Evolutionary conservation across 257 asterid species (phyloP).

Genomic region (Solanum virginianum): DNA sequence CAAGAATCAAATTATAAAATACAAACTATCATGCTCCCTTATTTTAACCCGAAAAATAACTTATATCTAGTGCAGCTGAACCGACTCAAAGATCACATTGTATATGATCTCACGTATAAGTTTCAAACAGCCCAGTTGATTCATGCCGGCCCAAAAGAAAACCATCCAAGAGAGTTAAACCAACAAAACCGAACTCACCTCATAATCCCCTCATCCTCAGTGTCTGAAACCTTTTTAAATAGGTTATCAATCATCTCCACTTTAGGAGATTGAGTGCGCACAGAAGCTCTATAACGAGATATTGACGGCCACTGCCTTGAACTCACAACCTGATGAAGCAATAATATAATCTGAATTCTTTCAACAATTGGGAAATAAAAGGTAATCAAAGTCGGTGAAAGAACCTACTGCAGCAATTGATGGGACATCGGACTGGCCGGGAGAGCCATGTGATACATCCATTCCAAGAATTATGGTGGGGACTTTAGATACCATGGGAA

Average conservation of each 20-base stretch:
- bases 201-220: conserved; percentile 75
- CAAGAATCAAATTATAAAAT: background rate
- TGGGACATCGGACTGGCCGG: conserved; percentile 89
- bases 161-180: background rate
- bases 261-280: conserved; percentile 85
- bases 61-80: background rate
- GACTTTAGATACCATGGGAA: conserved; percentile 57
- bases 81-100: background rate
- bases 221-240: conserved; percentile 53
- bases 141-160: background rate
- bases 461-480: conserved; percentile 87
- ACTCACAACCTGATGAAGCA: conserved; percentile 58
- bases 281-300: conserved; percentile 80
- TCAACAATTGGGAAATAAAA: background rate
- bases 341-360: background rate
- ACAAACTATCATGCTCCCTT: background rate
- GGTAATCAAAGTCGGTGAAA: background rate
- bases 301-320: conserved; percentile 92
- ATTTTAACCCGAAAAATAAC: background rate
- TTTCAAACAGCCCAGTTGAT: background rate
- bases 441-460: conserved; percentile 98
- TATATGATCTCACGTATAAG: background rate
- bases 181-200: conserved; percentile 24
- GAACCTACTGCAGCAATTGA: conserved; percentile 82
- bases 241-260: conserved; percentile 83